Evolutionary conservation across 139 green algal genomes (phyloP).

Genomic region (Limnomonas spitsbergensis): DNA sequence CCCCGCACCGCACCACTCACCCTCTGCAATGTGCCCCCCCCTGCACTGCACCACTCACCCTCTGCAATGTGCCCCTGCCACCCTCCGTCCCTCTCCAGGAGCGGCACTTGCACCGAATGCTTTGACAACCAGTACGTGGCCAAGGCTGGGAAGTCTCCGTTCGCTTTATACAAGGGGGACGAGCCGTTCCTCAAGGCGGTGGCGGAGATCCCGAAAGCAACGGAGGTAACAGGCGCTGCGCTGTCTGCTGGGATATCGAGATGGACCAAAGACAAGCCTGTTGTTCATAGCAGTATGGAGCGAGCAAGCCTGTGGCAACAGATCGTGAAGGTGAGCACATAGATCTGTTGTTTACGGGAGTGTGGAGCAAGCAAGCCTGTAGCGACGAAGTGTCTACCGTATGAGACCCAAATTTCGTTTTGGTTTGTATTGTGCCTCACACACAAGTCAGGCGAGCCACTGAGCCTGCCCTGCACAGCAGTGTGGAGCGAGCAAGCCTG

Average conservation of each 20-base stretch:
- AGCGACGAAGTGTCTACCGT: neutral
- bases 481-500: neutral
- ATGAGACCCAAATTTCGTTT: no score
- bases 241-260: no score
- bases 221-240: neutral
- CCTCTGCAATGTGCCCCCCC: no score
- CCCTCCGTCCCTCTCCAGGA: neutral
- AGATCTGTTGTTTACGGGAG: neutral
- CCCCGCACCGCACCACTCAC: no score
- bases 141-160: neutral
- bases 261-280: neutral
- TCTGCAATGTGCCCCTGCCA: no score
- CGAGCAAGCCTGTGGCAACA: neutral
- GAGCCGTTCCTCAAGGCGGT: constrained; percentile 8
- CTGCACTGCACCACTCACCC: no score
- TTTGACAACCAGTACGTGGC: neutral
- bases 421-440: no score
- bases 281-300: neutral
- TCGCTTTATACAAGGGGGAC: neutral
- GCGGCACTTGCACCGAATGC: neutral
- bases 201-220: neutral
- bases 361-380: neutral
- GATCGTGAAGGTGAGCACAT: neutral
- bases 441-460: neutral
- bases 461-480: neutral